Evolutionary conservation across 176 grass and related monocot genomes (phyloP).

Genomic region (Echinochloa phyllopogon): DNA sequence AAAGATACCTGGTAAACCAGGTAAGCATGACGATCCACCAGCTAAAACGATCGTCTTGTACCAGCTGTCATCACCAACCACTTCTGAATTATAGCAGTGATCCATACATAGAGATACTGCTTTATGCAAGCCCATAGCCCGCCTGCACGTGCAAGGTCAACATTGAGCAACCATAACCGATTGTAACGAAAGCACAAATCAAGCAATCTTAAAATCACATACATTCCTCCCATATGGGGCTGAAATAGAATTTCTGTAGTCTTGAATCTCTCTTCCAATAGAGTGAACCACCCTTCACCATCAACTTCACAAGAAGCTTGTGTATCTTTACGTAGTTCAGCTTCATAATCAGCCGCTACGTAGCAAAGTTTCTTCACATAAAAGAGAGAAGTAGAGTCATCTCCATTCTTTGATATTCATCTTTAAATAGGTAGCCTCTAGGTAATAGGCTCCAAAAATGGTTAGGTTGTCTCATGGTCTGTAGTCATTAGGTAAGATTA

Average conservation of each 20-base stretch:
- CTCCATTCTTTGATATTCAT: neutral
- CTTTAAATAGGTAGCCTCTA: neutral
- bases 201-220: constrained; percentile 29
- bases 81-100: constrained; percentile 75
- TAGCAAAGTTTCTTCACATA: constrained; percentile 89
- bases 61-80: constrained; percentile 65
- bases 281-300: constrained; percentile 85
- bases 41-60: constrained; percentile 90
- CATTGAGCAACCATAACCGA: constrained; percentile 32
- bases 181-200: constrained; percentile 15
- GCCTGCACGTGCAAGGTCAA: constrained; percentile 62
- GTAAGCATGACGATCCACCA: constrained; percentile 81
- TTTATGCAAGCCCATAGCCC: constrained; percentile 83
- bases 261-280: constrained; percentile 84
- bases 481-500: neutral
- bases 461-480: neutral
- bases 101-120: constrained; percentile 90
- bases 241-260: constrained; percentile 89
- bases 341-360: constrained; percentile 82
- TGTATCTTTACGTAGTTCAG: constrained; percentile 72
- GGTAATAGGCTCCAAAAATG: constrained; percentile 19
- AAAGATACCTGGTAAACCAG: constrained; percentile 81
- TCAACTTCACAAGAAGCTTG: constrained; percentile 72
- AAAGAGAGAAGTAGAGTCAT: constrained; percentile 32
- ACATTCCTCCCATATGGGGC: constrained; percentile 80